phyloP scores from a whole-genome alignment of 345 rosid genomes.

The Raphanus sativus region DNA sequence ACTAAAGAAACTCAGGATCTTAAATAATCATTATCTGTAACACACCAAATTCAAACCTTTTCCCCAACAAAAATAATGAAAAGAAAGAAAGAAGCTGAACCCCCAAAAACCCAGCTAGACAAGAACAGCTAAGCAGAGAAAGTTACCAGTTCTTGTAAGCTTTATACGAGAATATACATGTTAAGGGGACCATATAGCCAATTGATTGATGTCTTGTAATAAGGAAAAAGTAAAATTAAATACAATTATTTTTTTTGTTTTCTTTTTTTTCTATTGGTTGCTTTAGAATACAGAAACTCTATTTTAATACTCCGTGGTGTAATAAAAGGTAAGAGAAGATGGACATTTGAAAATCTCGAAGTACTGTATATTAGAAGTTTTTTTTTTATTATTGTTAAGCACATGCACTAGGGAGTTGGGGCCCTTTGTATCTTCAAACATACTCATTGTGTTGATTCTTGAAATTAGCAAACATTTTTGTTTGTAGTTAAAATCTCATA shows the following conservation, averaged over 20 bases:
- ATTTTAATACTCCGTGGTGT: constrained; percentile 9
- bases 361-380: constrained; percentile 22
- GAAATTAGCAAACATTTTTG: constrained; percentile 29
- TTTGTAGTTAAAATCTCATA: neutral
- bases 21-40: constrained; percentile 24
- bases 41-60: constrained; percentile 30
- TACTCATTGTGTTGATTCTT: constrained; percentile 56
- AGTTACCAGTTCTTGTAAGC: constrained; percentile 19
- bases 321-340: constrained; percentile 33
- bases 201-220: constrained; percentile 9
- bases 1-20: constrained; percentile 20
- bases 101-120: constrained; percentile 32
- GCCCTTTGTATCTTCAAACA: constrained; percentile 53
- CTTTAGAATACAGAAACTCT: constrained; percentile 29
- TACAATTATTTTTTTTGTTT: neutral
- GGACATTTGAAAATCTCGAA: constrained; percentile 39
- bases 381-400: constrained; percentile 23
- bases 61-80: constrained; percentile 6
- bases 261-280: constrained; percentile 17
- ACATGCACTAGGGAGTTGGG: constrained; percentile 53
- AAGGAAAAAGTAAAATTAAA: neutral
- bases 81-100: constrained; percentile 7
- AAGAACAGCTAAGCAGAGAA: constrained; percentile 40
- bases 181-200: constrained; percentile 26
- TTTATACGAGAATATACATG: constrained; percentile 34